phyloP scores from a whole-genome alignment of 495 filamentous ascomycete species.

The Aspergillus cristatus region DNA sequence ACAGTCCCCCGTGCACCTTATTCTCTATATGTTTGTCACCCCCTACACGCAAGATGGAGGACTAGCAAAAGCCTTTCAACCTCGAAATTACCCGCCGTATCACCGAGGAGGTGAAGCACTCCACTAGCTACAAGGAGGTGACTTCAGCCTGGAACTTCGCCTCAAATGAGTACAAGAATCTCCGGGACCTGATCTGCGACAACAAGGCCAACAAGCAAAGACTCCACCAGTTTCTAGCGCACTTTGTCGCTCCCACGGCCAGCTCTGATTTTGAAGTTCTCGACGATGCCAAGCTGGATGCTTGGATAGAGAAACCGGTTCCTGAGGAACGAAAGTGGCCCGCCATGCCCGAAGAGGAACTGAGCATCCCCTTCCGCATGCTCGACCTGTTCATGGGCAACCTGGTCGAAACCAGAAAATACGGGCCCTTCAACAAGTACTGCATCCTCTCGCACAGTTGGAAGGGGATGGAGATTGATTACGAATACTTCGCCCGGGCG shows the following conservation, averaged over 20 bases:
- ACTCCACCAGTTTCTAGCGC: neutral
- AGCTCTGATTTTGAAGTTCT: too few relatives aligned
- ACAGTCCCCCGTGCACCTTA: too few relatives aligned
- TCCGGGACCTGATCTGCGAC: too few relatives aligned
- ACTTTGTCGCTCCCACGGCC: neutral
- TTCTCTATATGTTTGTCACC: neutral
- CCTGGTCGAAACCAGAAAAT: constrained; percentile 18
- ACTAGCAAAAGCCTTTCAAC: too few relatives aligned
- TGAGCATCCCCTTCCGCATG: constrained; percentile 23
- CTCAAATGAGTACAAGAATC: too few relatives aligned
- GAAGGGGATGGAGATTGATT: constrained; percentile 34
- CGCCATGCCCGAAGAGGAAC: neutral
- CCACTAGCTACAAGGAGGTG: too few relatives aligned
- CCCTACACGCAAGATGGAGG: too few relatives aligned
- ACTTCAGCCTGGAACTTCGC: too few relatives aligned
- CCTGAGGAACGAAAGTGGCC: constrained; percentile 2
- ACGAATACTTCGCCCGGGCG: constrained; percentile 19
- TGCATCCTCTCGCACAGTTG: constrained; percentile 41
- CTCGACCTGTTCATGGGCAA: constrained; percentile 35
- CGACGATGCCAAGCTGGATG: too few relatives aligned
- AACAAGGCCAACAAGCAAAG: too few relatives aligned
- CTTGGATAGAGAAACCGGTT: neutral
- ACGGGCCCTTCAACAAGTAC: constrained; percentile 23
- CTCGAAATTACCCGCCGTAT: too few relatives aligned
- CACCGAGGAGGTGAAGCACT: too few relatives aligned